Conservation (phyloP, 768 basidiomycete species). For the Boletus bicolor region DNA sequence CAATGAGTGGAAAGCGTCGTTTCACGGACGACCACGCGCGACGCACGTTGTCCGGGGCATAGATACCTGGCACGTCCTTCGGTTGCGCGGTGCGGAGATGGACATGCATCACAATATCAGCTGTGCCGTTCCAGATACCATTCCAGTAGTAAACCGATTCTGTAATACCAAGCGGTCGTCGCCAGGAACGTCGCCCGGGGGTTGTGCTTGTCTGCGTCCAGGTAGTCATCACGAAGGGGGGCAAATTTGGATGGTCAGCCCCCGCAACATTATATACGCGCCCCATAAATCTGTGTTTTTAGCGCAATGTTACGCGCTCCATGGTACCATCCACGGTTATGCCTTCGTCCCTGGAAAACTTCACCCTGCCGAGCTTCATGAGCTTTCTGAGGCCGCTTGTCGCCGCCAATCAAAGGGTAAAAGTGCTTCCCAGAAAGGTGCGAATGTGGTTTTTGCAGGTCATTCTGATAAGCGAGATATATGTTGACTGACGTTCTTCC, state of each 20-base stretch:
- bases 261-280: neutral
- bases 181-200: conserved; percentile 1
- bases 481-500: neutral
- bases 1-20: no score
- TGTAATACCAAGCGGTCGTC: conserved; percentile 31
- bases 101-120: conserved; percentile 30
- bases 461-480: neutral
- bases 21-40: no score
- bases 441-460: neutral
- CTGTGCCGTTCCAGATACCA: conserved; percentile 38
- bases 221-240: neutral
- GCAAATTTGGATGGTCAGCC: neutral
- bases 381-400: neutral
- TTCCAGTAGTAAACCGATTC: conserved; percentile 38
- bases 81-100: no score
- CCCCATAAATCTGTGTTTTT: neutral
- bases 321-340: neutral
- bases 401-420: neutral
- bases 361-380: neutral
- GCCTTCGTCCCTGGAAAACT: neutral
- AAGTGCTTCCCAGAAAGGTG: neutral
- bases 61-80: no score
- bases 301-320: neutral
- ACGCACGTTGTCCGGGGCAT: no score
- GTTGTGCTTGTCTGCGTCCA: conserved; percentile 1